Conservation (phyloP, 2,329 filamentous ascomycete genomes). For the Diplocarpon rosae region DNA sequence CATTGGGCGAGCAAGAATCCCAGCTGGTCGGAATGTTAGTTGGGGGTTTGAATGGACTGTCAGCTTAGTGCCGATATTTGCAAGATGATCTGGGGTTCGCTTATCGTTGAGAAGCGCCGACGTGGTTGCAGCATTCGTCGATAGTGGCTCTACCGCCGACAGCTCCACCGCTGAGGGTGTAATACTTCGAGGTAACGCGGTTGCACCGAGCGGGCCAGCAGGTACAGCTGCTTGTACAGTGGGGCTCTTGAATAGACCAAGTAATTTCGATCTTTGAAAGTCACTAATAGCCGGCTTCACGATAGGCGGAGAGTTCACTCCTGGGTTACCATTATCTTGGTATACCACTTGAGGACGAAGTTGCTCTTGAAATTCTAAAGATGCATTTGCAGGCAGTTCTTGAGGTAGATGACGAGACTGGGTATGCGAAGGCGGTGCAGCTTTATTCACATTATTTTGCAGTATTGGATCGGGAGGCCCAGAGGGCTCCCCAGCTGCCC, state of each 20-base stretch:
- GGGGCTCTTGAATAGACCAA: slow-evolving; percentile 26
- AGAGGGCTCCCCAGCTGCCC: slow-evolving; percentile 6
- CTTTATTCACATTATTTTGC: slow-evolving; percentile 10
- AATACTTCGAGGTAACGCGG: slow-evolving; percentile 17
- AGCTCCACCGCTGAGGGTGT: slow-evolving; percentile 26
- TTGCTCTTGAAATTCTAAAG: slow-evolving; percentile 6
- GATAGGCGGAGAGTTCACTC: slow-evolving; percentile 5
- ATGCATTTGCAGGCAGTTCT: slow-evolving; percentile 22
- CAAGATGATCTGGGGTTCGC: slow-evolving; percentile 12
- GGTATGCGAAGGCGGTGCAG: slow-evolving; percentile 1
- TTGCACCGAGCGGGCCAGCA: slow-evolving; percentile 11
- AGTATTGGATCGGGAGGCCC: slow-evolving; percentile 12
- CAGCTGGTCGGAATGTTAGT: slow-evolving; percentile 21
- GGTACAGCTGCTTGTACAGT: slow-evolving; percentile 11
- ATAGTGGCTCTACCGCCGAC: slow-evolving; percentile 24
- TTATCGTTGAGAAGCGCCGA: slow-evolving; percentile 16
- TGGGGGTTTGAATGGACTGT: slow-evolving; percentile 20
- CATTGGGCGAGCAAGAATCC: slow-evolving; percentile 22
- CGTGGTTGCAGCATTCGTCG: slow-evolving; percentile 13
- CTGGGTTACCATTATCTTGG: slow-evolving; percentile 3
- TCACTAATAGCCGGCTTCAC: slow-evolving; percentile 20
- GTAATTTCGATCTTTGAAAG: slow-evolving; percentile 22
- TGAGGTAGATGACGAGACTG: slow-evolving; percentile 12
- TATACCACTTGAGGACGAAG: slow-evolving; percentile 3
- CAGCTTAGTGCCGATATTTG: slow-evolving; percentile 11